Percentiles rank a stretch among this genome's conserved stretches.
Conservation (phyloP, 306 rosid species). For the Castanea mollissima region DNA sequence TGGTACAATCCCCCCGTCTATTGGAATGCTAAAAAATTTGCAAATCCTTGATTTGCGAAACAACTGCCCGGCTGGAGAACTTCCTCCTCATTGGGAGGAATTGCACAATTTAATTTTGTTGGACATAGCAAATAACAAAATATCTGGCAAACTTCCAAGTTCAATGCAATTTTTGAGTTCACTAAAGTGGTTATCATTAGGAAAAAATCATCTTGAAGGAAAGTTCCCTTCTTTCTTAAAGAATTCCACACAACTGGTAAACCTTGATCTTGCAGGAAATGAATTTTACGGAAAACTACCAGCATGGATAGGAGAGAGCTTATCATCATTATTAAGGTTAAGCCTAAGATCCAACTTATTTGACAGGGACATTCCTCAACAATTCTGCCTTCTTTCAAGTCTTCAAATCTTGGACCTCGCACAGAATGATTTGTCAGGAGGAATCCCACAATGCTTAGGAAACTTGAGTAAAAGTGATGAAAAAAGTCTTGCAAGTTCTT, state of each 20-base stretch:
- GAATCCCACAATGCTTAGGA: background rate
- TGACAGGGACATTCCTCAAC: background rate
- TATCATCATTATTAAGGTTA: background rate
- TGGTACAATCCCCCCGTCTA: background rate
- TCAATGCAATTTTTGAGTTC: too few species aligned
- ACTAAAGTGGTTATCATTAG: too few species aligned
- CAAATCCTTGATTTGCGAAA: rapidly evolving
- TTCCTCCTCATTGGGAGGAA: background rate
- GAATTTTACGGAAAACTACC: background rate
- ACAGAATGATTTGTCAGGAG: background rate
- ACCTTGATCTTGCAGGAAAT: background rate
- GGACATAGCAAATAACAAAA: too few species aligned
- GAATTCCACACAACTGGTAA: too few species aligned
- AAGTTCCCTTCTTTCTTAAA: too few species aligned
- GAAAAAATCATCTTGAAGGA: too few species aligned
- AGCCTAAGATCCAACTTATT: background rate
- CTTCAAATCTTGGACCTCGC: background rate
- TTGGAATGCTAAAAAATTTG: background rate
- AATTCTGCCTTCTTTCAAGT: background rate
- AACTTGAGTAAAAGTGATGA: background rate
- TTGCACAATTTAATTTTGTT: too few species aligned
- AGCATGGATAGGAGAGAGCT: background rate
- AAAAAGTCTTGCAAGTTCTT: rapidly evolving
- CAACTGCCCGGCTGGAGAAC: background rate
- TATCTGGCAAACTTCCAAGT: too few species aligned